Evolutionary conservation across 768 basidiomycete genomes (phyloP).

Genomic region (Naematelia encephala): DNA sequence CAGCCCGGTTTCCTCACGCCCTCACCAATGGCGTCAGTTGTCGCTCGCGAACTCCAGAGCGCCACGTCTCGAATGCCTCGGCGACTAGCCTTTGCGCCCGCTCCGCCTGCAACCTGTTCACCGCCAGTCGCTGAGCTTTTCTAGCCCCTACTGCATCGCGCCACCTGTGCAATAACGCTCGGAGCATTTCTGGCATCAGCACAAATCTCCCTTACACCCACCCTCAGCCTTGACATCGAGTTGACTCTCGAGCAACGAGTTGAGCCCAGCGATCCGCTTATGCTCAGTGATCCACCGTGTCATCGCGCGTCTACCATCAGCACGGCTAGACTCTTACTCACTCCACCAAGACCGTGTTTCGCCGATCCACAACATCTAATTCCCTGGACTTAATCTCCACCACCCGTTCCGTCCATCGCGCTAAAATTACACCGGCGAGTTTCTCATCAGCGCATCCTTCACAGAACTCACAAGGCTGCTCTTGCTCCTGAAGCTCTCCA

Average conservation of each 20-base stretch:
- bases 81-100: slow-evolving; percentile 4
- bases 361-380: slow-evolving; percentile 23
- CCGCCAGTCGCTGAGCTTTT: not conserved
- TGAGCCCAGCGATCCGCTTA: not conserved
- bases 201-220: slow-evolving; percentile 1
- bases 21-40: slow-evolving; percentile 25
- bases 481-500: slow-evolving; percentile 4
- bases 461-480: slow-evolving; percentile 2
- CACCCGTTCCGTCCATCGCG: slow-evolving; percentile 32
- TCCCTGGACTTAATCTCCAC: slow-evolving; percentile 40
- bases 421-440: slow-evolving; percentile 8
- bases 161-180: slow-evolving; percentile 1
- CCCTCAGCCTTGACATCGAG: slow-evolving; percentile 17
- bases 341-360: slow-evolving; percentile 11
- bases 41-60: slow-evolving; percentile 15
- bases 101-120: not conserved
- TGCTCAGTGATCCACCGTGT: slow-evolving; percentile 10
- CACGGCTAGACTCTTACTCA: slow-evolving; percentile 2
- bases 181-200: not conserved
- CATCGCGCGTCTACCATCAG: slow-evolving; percentile 16
- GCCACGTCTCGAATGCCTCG: slow-evolving; percentile 20
- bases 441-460: slow-evolving; percentile 6
- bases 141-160: not conserved
- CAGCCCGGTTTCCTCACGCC: not conserved
- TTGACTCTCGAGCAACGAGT: slow-evolving; percentile 12